Evolutionary conservation across 208 protist species (phyloP).

Genomic region (Crithidia bombi): DNA sequence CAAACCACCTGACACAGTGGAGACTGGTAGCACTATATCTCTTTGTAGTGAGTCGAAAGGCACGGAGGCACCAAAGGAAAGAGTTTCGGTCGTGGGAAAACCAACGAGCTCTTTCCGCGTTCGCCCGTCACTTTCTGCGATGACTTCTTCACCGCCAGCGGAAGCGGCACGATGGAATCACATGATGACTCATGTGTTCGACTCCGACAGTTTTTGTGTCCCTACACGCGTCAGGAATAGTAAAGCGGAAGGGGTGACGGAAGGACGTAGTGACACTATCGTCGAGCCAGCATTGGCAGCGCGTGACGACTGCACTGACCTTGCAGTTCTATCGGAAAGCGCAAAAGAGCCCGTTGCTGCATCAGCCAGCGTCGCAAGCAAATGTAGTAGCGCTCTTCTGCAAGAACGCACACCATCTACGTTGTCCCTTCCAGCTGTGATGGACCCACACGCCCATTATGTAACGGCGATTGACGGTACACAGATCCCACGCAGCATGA

Average conservation of each 20-base stretch:
- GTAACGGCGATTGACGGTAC: slow-evolving; percentile 82
- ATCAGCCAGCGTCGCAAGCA: not conserved
- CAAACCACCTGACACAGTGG: not conserved
- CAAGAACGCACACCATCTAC: slow-evolving; percentile 3
- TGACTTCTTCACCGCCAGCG: not conserved
- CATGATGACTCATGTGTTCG: not conserved
- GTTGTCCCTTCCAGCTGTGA: slow-evolving; percentile 31
- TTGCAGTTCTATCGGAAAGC: not conserved
- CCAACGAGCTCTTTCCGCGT: not conserved
- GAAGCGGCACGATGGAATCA: not conserved
- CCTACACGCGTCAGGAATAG: no score
- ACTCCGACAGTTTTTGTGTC: not conserved
- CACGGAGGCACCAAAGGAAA: not conserved
- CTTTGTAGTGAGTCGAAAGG: not conserved
- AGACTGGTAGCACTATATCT: not conserved
- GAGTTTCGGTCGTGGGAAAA: no score
- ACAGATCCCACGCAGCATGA: slow-evolving; percentile 76
- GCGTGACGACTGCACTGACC: not conserved
- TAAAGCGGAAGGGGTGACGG: not conserved
- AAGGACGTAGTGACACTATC: not conserved
- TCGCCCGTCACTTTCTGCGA: slow-evolving; percentile 6
- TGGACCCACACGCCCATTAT: slow-evolving; percentile 50
- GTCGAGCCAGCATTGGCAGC: no score
- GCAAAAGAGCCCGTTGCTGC: not conserved
- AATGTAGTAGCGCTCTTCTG: not conserved